These are phyloP conservation scores for Prunus fruticosa DNA, from an alignment of 306 rosid genomes.

Conservation along the genomic window DNA sequence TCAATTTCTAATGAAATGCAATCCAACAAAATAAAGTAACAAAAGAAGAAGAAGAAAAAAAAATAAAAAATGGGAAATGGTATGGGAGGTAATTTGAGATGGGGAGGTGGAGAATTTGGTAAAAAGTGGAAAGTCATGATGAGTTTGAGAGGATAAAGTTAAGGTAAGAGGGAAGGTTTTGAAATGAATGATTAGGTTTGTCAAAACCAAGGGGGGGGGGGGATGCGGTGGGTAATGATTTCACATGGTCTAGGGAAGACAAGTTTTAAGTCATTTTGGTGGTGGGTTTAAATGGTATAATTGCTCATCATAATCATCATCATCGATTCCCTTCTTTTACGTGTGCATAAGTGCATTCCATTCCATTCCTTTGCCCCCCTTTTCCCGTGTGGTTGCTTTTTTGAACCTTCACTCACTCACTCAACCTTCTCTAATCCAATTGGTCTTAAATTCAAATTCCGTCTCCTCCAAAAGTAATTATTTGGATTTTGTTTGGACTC, in stretches of 20 bases:
- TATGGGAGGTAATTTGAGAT: constrained; percentile 12
- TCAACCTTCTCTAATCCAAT: too few relatives aligned
- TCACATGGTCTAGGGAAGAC: constrained; percentile 36
- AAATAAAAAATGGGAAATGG: neutral
- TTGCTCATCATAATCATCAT: constrained; percentile 32
- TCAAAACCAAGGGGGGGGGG: constrained; percentile 41
- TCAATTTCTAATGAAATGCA: neutral
- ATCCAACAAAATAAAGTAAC: too few relatives aligned
- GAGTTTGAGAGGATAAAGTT: constrained; percentile 29
- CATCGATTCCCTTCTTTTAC: constrained; percentile 51
- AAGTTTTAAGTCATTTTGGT: constrained; percentile 21
- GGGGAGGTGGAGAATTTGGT: constrained; percentile 23
- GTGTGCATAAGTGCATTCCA: constrained; percentile 31
- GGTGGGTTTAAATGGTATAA: constrained; percentile 23
- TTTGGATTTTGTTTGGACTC: too few relatives aligned
- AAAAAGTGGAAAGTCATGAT: constrained; percentile 29
- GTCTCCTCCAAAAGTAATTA: too few relatives aligned
- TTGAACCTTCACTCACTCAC: neutral
- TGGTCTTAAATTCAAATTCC: too few relatives aligned
- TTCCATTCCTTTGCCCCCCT: neutral
- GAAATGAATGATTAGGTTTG: constrained; percentile 54
- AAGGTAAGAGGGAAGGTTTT: constrained; percentile 29
- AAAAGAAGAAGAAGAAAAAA: neutral
- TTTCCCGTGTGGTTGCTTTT: constrained; percentile 4
- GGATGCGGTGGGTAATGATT: constrained; percentile 66